Base-by-base conservation (phyloP, 2,329 filamentous ascomycete species). In the Colletotrichum melonis region DNA sequence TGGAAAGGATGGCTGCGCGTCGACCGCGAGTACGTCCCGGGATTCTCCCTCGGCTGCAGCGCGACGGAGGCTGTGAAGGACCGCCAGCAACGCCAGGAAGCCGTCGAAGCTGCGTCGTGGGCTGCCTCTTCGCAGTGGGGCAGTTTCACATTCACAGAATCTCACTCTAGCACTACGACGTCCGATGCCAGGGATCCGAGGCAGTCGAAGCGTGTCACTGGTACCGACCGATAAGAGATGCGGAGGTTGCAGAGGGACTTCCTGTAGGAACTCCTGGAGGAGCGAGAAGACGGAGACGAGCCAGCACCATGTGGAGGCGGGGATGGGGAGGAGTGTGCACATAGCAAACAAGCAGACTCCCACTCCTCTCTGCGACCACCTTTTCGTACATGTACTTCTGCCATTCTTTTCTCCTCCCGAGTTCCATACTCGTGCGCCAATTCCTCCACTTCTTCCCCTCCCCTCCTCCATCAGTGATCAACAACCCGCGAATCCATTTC, bases 1-100 rank as follows among this genome's bases (percentile, higher is more conserved):
- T 84, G 83, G 81, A 84, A 81, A 72, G 89, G 89, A 11, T 91
- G 89, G 89, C 76, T 90, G 67, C 82, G 84, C 12, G 84, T 90
- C 6, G 85, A 88, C 63, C 80, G 86, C 26, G 83, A 84, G 52
- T 79, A 82, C 38, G 81, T 86, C 0, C 75, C 77, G 24, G 81
- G 81, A 1, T 88, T 88, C 72, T 77, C 79, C 1, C 69, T 77
- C 5, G 83, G 82, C 0, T 79, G 81, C 54, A 86, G 84, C 57
- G 81, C 82, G 1, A 83, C 86, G 66, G 86, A 89, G 74, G 88
- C 86, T 1, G 75, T 88, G 70, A 76, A 75, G 26, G 83, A 84
- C 69, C 82, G 86, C 54, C 78, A 79, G 9, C 78, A 75, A 71
- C 81, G 86, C 38, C 81, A 85, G 72, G 78, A 78, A 24, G 83